Percentiles rank a stretch among this genome's conserved stretches.
These are phyloP conservation scores for Xanthoparmelia taractica DNA, from an alignment of 495 filamentous ascomycete species.

Conservation along the genomic window DNA sequence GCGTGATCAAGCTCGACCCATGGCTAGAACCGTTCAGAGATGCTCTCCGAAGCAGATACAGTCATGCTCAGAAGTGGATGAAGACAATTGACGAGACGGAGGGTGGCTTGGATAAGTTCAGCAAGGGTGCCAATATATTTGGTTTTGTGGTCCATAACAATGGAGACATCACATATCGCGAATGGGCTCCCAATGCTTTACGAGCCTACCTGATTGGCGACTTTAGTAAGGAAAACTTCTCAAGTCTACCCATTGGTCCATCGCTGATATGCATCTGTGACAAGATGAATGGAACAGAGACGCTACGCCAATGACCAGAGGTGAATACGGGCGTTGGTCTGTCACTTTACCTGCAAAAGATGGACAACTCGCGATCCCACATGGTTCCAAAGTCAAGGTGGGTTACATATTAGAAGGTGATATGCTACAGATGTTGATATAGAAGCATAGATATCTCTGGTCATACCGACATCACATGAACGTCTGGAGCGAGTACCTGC, in stretches of 20 bases:
- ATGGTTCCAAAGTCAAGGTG: slow-evolving; percentile 94
- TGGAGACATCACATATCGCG: slow-evolving; percentile 80
- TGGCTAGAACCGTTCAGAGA: slow-evolving; percentile 82
- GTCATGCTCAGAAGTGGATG: slow-evolving; percentile 82
- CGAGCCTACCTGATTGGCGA: slow-evolving; percentile 87
- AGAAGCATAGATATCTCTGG: slow-evolving; percentile 70
- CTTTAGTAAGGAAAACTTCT: slow-evolving; percentile 62
- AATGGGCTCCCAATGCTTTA: slow-evolving; percentile 91
- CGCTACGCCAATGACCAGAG: slow-evolving; percentile 76
- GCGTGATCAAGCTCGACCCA: slow-evolving; percentile 80
- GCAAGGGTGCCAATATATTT: slow-evolving; percentile 76
- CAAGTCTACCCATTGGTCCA: background rate
- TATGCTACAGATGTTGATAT: slow-evolving; percentile 3
- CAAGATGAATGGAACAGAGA: slow-evolving; percentile 81
- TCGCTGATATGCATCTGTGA: slow-evolving; percentile 4
- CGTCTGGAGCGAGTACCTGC: slow-evolving; percentile 82
- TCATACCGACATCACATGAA: slow-evolving; percentile 61
- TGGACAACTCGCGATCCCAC: slow-evolving; percentile 72
- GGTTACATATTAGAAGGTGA: slow-evolving; percentile 13
- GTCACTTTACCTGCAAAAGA: slow-evolving; percentile 66
- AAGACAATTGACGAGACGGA: slow-evolving; percentile 72
- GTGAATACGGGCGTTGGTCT: slow-evolving; percentile 82
- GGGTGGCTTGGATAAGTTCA: slow-evolving; percentile 88
- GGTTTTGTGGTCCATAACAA: slow-evolving; percentile 73
- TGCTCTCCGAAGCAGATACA: slow-evolving; percentile 64